Percentiles rank a stretch among this genome's conserved stretches.
Evolutionary conservation across 2,329 filamentous ascomycete genomes (phyloP).

Genomic region (Tolypocladium ovalisporum): DNA sequence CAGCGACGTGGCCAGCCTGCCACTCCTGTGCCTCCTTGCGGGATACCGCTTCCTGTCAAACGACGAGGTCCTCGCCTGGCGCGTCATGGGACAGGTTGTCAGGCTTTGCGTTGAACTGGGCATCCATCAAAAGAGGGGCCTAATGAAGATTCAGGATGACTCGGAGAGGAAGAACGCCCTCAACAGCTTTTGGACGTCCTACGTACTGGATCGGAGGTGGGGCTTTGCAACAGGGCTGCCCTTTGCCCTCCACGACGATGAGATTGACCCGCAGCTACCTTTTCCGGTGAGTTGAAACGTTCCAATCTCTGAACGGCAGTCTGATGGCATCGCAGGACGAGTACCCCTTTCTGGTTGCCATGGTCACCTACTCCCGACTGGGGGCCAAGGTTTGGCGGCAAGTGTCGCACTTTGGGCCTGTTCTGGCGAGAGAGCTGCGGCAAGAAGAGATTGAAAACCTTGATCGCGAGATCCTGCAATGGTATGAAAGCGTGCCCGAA

Average conservation of each 20-base stretch:
- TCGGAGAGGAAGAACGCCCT: conserved; percentile 57
- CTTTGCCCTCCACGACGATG: conserved; percentile 73
- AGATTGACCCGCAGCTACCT: conserved; percentile 71
- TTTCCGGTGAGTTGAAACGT: conserved; percentile 52
- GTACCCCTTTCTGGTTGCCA: conserved; percentile 64
- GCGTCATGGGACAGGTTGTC: conserved; percentile 72
- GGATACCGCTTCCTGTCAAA: conserved; percentile 76
- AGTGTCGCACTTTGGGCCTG: conserved; percentile 55
- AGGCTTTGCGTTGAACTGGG: conserved; percentile 73
- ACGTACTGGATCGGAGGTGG: conserved; percentile 78
- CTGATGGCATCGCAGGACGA: conserved; percentile 28
- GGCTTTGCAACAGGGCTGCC: conserved; percentile 83
- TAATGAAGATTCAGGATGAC: conserved; percentile 58
- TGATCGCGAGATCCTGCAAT: conserved; percentile 75
- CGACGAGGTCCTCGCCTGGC: conserved; percentile 78
- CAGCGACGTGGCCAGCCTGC: conserved; percentile 34
- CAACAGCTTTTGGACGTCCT: conserved; percentile 76
- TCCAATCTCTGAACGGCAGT: not conserved
- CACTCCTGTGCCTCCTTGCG: conserved; percentile 40
- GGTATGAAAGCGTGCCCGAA: conserved; percentile 68
- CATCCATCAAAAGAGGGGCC: conserved; percentile 67
- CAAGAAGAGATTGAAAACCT: conserved; percentile 68
- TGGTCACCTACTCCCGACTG: conserved; percentile 76
- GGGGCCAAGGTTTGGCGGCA: conserved; percentile 81
- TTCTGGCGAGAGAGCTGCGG: conserved; percentile 52